These are phyloP conservation scores for Climacium dendroides DNA, from an alignment of 225 moss, liverwort and hornwort species.

Conservation along the genomic window DNA sequence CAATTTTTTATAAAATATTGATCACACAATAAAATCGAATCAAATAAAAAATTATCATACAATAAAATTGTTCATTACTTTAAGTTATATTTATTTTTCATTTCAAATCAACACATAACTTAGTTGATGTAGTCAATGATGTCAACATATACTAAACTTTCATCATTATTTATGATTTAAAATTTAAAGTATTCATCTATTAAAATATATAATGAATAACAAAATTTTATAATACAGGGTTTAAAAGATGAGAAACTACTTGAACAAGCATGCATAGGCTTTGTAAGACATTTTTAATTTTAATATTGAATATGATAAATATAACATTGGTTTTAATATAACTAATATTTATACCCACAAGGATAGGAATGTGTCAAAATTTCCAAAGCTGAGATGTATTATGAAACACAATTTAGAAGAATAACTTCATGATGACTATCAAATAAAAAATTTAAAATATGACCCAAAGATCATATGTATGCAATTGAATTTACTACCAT, in stretches of 20 bases:
- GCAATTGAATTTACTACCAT: neutral
- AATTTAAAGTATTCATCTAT: neutral
- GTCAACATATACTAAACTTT: neutral
- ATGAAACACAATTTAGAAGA: rapidly evolving
- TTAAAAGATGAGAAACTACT: conserved; percentile 14
- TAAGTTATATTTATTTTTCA: neutral
- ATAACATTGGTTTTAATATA: too few relatives aligned
- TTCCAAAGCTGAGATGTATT: neutral
- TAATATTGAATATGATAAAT: too few relatives aligned
- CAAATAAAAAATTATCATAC: neutral
- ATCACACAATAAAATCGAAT: rapidly evolving
- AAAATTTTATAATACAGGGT: neutral
- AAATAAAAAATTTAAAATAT: too few relatives aligned
- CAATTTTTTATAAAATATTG: neutral
- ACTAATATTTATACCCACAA: too few relatives aligned
- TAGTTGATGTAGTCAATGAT: too few relatives aligned
- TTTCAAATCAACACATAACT: too few relatives aligned
- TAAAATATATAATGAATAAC: neutral
- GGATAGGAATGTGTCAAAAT: neutral
- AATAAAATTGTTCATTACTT: neutral
- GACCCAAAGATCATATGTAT: rapidly evolving
- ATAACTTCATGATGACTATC: neutral
- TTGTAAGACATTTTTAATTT: neutral
- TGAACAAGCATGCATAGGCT: conserved; percentile 32
- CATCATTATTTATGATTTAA: neutral